Base-by-base conservation (phyloP, 345 rosid genomes). In the Citropsis articulata region DNA sequence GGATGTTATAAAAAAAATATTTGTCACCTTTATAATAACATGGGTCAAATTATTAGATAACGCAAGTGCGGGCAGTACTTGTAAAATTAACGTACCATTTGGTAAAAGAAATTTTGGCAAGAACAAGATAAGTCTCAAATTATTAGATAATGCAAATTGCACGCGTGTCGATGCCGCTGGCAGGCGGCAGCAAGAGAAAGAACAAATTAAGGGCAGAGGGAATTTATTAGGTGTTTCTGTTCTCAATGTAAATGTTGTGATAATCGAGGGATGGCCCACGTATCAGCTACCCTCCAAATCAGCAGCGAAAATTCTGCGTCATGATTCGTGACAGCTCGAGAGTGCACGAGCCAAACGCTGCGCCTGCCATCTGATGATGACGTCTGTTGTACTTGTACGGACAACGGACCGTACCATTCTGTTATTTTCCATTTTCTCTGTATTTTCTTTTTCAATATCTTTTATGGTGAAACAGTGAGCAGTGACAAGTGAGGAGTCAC, bases 301-400 rank as follows among this genome's bases (percentile, higher is more conserved):
- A 66, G 53, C 75, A 33, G 74, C 75, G 35, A 76, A 30, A 36
- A 45, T 42, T 56, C 22, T 36, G 61, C 36, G 24, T 28, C 28
- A 55, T 60, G 79, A 77, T 81, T 70, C 48, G 42, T 59, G 80
- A 79, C 82, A 74, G 31, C 62, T 81, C 82, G 68, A 72, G 31
- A 16, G 79, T 69, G 83, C 87, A 81, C 81, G 81, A 79, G 79
- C 75, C 48, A 67, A 45, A 79, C 55, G 31, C 78, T 60, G 85
- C 40, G 66, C 24, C 56, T 59, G 24, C 66, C 56, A 19, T 33
- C 84, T 61, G 69, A 72, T 60, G 69, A 72, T 75, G 56, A 36
- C 64, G 81, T 77, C 75, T 19, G 60, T 48, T 5, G 82, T 78
- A 78, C 85, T 59, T 8, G 79, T 78, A 78, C 85, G 79, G 66